Conservation (phyloP, 2,329 filamentous ascomycete genomes). For the Cryphonectria radicalis region DNA sequence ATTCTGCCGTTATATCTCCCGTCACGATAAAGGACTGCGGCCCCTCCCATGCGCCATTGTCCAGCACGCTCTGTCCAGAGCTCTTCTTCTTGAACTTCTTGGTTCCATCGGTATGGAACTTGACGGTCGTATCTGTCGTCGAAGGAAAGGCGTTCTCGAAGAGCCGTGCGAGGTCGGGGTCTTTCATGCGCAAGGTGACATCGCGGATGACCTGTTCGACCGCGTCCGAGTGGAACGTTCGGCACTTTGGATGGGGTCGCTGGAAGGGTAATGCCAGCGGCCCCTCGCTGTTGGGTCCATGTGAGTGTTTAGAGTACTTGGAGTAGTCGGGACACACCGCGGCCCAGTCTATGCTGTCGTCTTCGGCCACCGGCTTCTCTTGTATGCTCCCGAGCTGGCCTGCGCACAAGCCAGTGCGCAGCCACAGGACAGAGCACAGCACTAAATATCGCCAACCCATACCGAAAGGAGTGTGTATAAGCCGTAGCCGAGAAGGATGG, state of each 20-base stretch:
- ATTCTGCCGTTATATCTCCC: conserved; percentile 90
- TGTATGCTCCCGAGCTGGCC: conserved; percentile 26
- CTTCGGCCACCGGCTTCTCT: conserved; percentile 39
- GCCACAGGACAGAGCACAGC: conserved; percentile 10
- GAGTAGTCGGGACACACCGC: conserved; percentile 67
- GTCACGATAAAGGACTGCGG: conserved; percentile 92
- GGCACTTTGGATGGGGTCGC: conserved; percentile 77
- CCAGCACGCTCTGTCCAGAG: conserved; percentile 41
- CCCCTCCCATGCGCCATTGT: conserved; percentile 75
- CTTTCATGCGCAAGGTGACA: conserved; percentile 76
- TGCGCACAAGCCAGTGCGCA: conserved; percentile 7
- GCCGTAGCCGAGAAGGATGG: background rate
- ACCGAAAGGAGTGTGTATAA: background rate
- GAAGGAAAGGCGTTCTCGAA: conserved; percentile 97
- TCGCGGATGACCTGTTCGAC: conserved; percentile 89
- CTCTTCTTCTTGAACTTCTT: conserved; percentile 42
- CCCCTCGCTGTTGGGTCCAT: conserved; percentile 77
- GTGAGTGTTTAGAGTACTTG: conserved; percentile 59
- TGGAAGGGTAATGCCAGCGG: conserved; percentile 83
- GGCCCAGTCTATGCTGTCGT: conserved; percentile 37
- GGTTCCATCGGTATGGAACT: conserved; percentile 76
- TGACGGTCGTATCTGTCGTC: conserved; percentile 85
- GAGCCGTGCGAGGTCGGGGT: conserved; percentile 85
- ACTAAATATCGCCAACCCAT: conserved; percentile 16
- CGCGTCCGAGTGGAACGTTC: conserved; percentile 83